Conservation (phyloP, 1,284 basidiomycete genomes). For the Ustilago hordei region DNA sequence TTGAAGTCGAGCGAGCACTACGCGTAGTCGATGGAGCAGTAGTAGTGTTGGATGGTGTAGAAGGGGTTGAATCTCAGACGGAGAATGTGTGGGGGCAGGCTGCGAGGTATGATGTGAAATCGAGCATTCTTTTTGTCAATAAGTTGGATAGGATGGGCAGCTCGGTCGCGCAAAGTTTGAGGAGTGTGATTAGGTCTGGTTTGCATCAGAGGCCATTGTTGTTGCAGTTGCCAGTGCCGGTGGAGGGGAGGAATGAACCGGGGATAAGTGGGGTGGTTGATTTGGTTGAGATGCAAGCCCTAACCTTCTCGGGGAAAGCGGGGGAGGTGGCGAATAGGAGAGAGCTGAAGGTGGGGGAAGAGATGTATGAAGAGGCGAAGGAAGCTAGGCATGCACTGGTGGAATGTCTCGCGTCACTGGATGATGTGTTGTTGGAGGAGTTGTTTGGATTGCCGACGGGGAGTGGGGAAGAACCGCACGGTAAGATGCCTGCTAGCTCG, state of each 20-base stretch:
- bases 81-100: conserved; percentile 87
- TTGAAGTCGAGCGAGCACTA: conserved; percentile 92
- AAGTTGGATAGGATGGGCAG: conserved; percentile 87
- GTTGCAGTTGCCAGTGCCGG: conserved; percentile 79
- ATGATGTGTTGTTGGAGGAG: conserved; percentile 80
- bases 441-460: conserved; percentile 72
- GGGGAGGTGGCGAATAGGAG: conserved; percentile 49
- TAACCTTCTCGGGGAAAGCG: conserved; percentile 57
- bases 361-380: conserved; percentile 77
- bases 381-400: conserved; percentile 78
- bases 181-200: conserved; percentile 77
- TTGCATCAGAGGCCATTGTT: conserved; percentile 81
- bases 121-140: conserved; percentile 85
- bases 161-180: conserved; percentile 78
- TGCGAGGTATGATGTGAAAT: conserved; percentile 83
- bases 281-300: conserved; percentile 51
- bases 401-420: conserved; percentile 82
- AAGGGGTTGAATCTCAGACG: conserved; percentile 90
- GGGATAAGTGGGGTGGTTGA: conserved; percentile 73
- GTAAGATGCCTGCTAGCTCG: conserved; percentile 68
- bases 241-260: conserved; percentile 82
- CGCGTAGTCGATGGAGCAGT: conserved; percentile 89
- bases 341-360: conserved; percentile 27
- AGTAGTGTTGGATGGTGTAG: conserved; percentile 87
- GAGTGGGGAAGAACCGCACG: conserved; percentile 75